phyloP scores from a whole-genome alignment of 306 rosid species.

The Vicia villosa region DNA sequence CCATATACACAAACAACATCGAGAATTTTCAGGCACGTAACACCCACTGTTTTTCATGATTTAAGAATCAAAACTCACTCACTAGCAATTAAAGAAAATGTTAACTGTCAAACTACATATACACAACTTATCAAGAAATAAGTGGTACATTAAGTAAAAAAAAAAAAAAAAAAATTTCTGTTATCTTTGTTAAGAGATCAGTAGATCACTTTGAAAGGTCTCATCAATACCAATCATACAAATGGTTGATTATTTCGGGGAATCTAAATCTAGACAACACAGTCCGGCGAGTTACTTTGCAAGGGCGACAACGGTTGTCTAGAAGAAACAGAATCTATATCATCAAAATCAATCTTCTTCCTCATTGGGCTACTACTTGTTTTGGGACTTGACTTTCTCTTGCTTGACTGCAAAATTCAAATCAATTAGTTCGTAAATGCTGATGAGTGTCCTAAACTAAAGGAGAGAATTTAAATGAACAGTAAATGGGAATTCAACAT shows the following conservation, averaged over 20 bases:
- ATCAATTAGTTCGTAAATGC: neutral
- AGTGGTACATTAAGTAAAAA: neutral
- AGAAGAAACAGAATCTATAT: conserved; percentile 42
- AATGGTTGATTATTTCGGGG: neutral
- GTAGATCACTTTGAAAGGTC: neutral
- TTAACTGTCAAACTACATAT: neutral
- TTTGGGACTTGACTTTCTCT: conserved; percentile 70
- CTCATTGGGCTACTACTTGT: conserved; percentile 50
- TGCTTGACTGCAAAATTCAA: conserved; percentile 69
- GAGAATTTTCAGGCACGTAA: too few species aligned
- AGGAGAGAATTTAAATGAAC: neutral
- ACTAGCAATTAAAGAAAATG: neutral
- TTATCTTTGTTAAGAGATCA: neutral
- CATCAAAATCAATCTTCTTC: conserved; percentile 62
- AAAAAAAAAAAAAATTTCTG: neutral
- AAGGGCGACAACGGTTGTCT: conserved; percentile 77
- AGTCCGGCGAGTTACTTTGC: conserved; percentile 55
- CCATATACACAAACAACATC: too few species aligned
- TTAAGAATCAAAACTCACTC: neutral
- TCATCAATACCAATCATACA: neutral
- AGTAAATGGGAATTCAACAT: neutral
- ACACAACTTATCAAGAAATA: neutral
- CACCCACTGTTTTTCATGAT: neutral
- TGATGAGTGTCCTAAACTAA: neutral
- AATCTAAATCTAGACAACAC: conserved; percentile 13